phyloP scores from a whole-genome alignment of 768 basidiomycete genomes.

The Coprinopsis marcescibilis region DNA sequence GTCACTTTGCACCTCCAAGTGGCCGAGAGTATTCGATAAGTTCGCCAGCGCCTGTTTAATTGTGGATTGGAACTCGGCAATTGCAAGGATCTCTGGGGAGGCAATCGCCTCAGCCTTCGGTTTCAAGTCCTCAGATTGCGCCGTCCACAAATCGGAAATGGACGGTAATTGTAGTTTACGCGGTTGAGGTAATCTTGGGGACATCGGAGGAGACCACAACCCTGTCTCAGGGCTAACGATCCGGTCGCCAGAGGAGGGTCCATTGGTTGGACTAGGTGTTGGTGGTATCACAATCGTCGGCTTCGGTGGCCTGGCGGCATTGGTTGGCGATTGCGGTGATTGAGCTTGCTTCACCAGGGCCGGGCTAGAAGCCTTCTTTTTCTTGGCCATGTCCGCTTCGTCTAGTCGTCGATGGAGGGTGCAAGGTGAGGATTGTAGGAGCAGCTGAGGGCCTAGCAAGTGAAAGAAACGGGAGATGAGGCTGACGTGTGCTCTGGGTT shows the following conservation, averaged over 20 bases:
- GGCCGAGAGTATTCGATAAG: constrained; percentile 39
- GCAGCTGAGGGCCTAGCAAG: too few species aligned
- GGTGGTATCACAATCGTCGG: constrained; percentile 23
- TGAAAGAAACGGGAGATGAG: too few species aligned
- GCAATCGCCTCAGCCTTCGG: constrained; percentile 18
- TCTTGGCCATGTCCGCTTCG: neutral
- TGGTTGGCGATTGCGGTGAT: neutral
- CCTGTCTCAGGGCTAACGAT: neutral
- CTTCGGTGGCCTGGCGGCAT: constrained; percentile 12
- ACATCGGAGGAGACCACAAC: constrained; percentile 5
- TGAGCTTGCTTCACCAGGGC: neutral
- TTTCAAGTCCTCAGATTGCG: neutral
- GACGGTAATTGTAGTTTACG: constrained; percentile 1
- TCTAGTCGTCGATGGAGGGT: neutral
- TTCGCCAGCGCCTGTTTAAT: constrained; percentile 39
- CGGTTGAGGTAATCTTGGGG: constrained; percentile 3
- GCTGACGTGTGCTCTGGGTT: too few species aligned
- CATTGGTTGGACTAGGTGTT: constrained; percentile 11
- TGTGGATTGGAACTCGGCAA: constrained; percentile 39
- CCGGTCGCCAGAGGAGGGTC: constrained; percentile 7
- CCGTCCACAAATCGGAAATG: neutral
- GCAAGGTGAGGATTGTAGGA: too few species aligned
- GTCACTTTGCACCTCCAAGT: constrained; percentile 39
- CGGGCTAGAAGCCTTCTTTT: neutral
- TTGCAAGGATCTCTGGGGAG: constrained; percentile 34